Conservation (phyloP, 1,284 basidiomycete genomes). For the Phenoliferia sp. region DNA sequence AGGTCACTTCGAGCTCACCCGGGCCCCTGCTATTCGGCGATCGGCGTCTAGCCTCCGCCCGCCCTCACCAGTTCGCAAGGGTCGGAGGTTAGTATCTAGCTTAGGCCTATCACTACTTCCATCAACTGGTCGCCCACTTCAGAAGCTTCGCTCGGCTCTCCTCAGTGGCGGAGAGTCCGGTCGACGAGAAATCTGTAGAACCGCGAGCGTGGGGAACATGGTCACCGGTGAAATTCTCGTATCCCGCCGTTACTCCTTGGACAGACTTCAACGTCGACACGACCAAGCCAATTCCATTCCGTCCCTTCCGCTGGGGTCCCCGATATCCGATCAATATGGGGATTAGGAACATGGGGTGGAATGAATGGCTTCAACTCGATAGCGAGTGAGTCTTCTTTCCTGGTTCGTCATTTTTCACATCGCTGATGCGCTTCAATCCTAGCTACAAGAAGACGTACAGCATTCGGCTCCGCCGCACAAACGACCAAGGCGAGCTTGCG, state of each 20-base stretch:
- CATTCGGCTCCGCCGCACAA: conserved; percentile 8
- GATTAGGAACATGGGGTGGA: conserved; percentile 11
- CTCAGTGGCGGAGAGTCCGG: no score
- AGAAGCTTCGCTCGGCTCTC: no score
- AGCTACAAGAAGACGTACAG: conserved; percentile 12
- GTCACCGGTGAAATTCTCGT: neutral
- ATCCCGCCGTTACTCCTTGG: neutral
- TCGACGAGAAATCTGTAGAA: neutral
- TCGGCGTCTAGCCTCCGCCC: no score
- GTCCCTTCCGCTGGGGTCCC: conserved; percentile 24
- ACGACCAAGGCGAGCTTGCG: neutral
- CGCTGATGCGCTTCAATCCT: neutral
- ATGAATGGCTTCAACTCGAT: conserved; percentile 24
- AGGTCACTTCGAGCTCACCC: no score
- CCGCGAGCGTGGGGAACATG: neutral
- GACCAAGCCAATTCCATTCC: conserved; percentile 16
- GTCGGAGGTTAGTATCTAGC: no score
- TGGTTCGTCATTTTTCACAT: neutral
- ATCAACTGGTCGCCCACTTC: no score
- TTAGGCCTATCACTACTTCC: no score
- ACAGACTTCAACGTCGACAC: neutral
- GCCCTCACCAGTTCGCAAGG: no score
- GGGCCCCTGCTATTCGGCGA: no score
- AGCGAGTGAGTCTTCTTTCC: conserved; percentile 8
- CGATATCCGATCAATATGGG: conserved; percentile 19